These are phyloP conservation scores for Syzygium jambos DNA, from an alignment of 345 rosid species.

Conservation along the genomic window DNA sequence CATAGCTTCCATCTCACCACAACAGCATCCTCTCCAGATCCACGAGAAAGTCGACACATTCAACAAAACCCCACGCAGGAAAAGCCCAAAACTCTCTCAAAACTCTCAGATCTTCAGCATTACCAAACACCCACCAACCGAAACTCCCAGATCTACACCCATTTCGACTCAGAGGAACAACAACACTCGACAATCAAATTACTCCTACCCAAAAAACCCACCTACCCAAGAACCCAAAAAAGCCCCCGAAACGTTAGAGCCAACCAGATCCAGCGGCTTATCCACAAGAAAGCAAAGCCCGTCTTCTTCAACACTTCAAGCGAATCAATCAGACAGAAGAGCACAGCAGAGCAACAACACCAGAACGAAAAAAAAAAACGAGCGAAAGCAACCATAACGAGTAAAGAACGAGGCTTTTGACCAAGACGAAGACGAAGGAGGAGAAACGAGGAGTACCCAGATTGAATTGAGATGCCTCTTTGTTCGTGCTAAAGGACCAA, in stretches of 20 bases:
- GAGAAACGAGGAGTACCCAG: background rate
- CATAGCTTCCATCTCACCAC: background rate
- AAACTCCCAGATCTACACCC: background rate
- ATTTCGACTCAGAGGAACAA: background rate
- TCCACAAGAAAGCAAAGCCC: background rate
- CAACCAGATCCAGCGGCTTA: background rate
- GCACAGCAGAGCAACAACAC: background rate
- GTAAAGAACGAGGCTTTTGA: background rate
- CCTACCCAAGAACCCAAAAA: background rate
- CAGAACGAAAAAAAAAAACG: background rate
- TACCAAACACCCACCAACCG: background rate
- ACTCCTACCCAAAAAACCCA: background rate
- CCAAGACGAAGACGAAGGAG: background rate
- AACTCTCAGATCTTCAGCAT: background rate
- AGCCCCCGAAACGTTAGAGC: background rate
- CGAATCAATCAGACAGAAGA: background rate
- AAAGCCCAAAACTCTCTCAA: background rate
- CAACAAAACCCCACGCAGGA: background rate
- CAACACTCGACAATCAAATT: background rate
- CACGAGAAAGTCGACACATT: background rate
- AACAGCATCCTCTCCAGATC: background rate
- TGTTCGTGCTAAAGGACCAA: constrained; percentile 1
- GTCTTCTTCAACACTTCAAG: background rate
- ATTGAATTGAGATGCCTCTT: background rate
- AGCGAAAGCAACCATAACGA: background rate